Percentiles rank a stretch among this genome's conserved stretches.
These are phyloP conservation scores for Arxiozyma bovina DNA, from an alignment of 1,139 yeast species.

Conservation along the genomic window DNA sequence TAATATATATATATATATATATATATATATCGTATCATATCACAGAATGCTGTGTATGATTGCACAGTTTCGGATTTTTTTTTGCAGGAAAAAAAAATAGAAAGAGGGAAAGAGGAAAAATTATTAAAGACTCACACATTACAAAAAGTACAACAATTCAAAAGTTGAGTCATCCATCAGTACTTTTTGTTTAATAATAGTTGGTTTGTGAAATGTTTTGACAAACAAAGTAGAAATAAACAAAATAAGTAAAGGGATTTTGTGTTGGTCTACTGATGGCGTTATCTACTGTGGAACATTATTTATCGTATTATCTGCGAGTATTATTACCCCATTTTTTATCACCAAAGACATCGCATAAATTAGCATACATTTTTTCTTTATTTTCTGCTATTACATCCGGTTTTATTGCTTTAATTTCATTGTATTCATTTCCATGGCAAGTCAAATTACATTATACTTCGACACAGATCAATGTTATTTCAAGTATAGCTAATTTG, in stretches of 20 bases:
- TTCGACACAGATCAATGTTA: conserved; percentile 65
- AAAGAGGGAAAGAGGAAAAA: background rate
- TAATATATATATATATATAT: no score
- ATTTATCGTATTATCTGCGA: conserved; percentile 35
- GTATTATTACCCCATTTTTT: conserved; percentile 23
- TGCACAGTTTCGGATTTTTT: no score
- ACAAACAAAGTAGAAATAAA: background rate
- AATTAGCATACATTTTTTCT: conserved; percentile 35
- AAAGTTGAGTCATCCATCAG: background rate
- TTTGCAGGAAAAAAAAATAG: no score
- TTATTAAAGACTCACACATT: background rate
- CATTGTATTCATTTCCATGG: conserved; percentile 68
- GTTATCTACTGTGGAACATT: conserved; percentile 30
- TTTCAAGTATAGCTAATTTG: conserved; percentile 65
- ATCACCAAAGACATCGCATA: conserved; percentile 29
- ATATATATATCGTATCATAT: no score
- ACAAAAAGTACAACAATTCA: no score
- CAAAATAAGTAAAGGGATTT: background rate
- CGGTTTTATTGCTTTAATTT: conserved; percentile 74
- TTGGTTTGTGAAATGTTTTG: background rate
- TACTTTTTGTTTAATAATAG: background rate
- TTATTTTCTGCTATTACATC: conserved; percentile 57
- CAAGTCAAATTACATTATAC: conserved; percentile 49
- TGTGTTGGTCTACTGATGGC: conserved; percentile 11
- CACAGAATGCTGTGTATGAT: no score